phyloP scores from a whole-genome alignment of 2,329 filamentous ascomycete genomes.

The Magnaporthiopsis incrustans region DNA sequence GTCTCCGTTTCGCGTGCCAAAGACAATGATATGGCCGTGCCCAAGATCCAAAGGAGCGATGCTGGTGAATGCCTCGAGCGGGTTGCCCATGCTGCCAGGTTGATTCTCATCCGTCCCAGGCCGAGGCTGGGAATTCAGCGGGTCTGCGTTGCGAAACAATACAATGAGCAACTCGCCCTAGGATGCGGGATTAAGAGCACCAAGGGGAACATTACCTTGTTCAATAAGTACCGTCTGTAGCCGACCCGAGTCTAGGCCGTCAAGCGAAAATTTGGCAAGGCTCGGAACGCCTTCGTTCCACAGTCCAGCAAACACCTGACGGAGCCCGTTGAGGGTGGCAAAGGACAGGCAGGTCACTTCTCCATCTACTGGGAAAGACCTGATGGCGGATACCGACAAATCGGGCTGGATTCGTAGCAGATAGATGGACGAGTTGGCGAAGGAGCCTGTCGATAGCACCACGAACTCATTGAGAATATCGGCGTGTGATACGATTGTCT shows the following conservation, averaged over 20 bases:
- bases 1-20: constrained; percentile 46
- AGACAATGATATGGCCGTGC: constrained; percentile 22
- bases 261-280: constrained; percentile 22
- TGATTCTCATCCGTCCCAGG: constrained; percentile 1
- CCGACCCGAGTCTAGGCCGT: constrained; percentile 4
- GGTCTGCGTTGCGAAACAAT: background rate
- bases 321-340: constrained; percentile 18
- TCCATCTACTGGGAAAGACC: constrained; percentile 29
- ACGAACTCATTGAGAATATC: constrained; percentile 29
- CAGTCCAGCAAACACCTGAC: constrained; percentile 26
- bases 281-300: constrained; percentile 23
- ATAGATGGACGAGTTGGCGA: constrained; percentile 29
- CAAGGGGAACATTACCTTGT: constrained; percentile 15
- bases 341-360: constrained; percentile 42
- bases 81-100: background rate
- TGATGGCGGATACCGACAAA: constrained; percentile 18
- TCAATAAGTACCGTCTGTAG: constrained; percentile 14
- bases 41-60: constrained; percentile 22
- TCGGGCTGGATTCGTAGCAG: constrained; percentile 25
- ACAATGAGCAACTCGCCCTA: background rate
- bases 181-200: background rate
- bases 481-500: constrained; percentile 31
- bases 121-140: background rate
- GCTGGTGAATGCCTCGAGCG: constrained; percentile 37
- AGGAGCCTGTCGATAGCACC: constrained; percentile 33